Evolutionary conservation across 2,329 filamentous ascomycete species (phyloP), one percentile per base, ranked within the genome.

Genomic region (Fusarium virguliforme): DNA sequence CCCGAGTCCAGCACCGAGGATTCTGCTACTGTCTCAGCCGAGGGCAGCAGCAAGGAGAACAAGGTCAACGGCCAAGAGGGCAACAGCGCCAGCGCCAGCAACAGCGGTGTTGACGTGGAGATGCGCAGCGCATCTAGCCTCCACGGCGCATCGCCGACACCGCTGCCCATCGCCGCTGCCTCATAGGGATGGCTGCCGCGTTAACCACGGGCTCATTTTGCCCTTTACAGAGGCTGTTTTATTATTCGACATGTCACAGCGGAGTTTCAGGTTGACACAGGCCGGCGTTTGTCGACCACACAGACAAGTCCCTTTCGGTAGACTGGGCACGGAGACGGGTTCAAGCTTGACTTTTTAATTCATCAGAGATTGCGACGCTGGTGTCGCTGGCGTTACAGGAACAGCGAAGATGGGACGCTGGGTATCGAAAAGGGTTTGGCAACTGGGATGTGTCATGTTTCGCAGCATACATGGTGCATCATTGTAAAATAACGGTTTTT

Each of bases 21-120:
- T 12, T 85, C 85, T 15, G 79, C 82, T 9, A 80, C 81, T 2
- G 81, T 81, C 3, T 87, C 86, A 5, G 83, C 82, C 48, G 84
- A 85, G 66, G 81, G 85, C 75, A 90, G 87, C 81, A 87, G 85
- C 76, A 90, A 93, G 79, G 88, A 91, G 78, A 89, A 90, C 77
- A 88, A 89, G 75, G 88, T 89, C 71, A 91, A 92, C 55, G 84
- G 80, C 37, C 81, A 80, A 62, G 84, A 85, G 64, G 78, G 80
- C 65, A 86, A 86, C 78, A 87, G 86, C 76, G 84, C 83, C 60
- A 80, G 75, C 70, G 83, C 82, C 67, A 84, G 81, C 75, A 82
- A 82, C 67, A 81, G 81, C 32, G 82, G 80, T 13, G 80, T 69
- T 55, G 87, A 88, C 46, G 83, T 84, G 28, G 88, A 90, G 75